Conservation (phyloP, 2,329 filamentous ascomycete genomes). For the Ceratocystis albifundus region DNA sequence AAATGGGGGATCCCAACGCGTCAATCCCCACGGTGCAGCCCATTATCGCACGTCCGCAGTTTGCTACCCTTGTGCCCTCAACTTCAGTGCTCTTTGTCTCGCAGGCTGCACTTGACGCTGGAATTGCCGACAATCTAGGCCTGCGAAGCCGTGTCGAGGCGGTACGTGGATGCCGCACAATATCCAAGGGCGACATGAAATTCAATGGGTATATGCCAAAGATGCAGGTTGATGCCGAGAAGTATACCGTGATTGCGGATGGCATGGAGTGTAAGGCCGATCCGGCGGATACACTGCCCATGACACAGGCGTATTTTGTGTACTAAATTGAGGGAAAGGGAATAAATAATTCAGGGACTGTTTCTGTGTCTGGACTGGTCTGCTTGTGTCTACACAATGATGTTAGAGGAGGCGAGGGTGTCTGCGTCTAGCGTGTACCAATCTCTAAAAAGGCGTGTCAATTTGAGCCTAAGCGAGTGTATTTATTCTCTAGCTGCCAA, state of each 20-base stretch:
- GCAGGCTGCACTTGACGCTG: slow-evolving; percentile 54
- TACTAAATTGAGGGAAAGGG: slow-evolving; percentile 40
- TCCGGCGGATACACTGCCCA: slow-evolving; percentile 57
- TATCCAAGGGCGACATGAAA: slow-evolving; percentile 82
- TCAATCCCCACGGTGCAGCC: slow-evolving; percentile 84
- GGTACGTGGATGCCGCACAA: slow-evolving; percentile 60
- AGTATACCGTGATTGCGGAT: slow-evolving; percentile 78
- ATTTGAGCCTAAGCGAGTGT: not conserved
- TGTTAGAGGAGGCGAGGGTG: not conserved
- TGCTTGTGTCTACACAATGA: not conserved
- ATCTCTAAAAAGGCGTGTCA: not conserved
- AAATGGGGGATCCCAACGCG: slow-evolving; percentile 78
- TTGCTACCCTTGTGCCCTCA: slow-evolving; percentile 58
- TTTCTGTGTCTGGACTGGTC: no score
- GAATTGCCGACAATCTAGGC: slow-evolving; percentile 57
- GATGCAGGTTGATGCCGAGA: slow-evolving; percentile 88
- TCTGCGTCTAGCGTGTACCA: not conserved
- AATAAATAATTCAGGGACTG: not conserved
- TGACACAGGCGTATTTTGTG: slow-evolving; percentile 67
- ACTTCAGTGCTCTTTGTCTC: slow-evolving; percentile 78
- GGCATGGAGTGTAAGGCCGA: slow-evolving; percentile 61
- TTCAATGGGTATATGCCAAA: slow-evolving; percentile 71
- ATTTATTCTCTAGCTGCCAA: not conserved
- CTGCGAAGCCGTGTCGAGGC: slow-evolving; percentile 70
- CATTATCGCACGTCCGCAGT: slow-evolving; percentile 75